Conservation (phyloP, 176 grass and related monocot genomes). For the Musa acuminata region DNA sequence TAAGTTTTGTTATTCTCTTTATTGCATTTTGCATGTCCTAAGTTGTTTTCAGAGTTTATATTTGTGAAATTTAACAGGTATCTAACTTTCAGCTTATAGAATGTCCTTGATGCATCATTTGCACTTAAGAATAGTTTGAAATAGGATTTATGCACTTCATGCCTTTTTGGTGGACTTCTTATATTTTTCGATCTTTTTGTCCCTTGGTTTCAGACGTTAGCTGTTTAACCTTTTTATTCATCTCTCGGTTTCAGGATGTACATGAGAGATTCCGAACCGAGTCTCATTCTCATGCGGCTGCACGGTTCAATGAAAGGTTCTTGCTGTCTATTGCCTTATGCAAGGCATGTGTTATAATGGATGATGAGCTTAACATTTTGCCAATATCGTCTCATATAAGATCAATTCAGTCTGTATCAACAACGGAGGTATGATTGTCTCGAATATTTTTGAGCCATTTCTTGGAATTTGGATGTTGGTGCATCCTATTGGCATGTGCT, state of each 20-base stretch:
- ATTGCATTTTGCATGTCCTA: background rate
- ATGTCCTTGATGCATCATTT: background rate
- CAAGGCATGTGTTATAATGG: constrained; percentile 92
- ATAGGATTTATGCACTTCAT: background rate
- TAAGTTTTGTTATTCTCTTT: background rate
- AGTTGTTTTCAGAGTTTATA: background rate
- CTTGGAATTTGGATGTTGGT: background rate
- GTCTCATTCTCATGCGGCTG: constrained; percentile 59
- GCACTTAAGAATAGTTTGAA: background rate
- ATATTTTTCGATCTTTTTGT: background rate
- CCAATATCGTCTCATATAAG: constrained; percentile 83
- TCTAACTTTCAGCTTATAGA: background rate
- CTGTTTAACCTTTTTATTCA: background rate
- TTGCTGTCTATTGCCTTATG: constrained; percentile 79
- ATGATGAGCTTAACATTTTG: constrained; percentile 92
- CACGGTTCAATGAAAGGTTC: constrained; percentile 89
- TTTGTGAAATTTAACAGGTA: background rate
- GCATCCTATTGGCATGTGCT: background rate
- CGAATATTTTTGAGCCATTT: background rate
- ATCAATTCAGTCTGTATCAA: constrained; percentile 43
- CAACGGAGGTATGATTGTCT: constrained; percentile 39
- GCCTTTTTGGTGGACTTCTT: background rate
- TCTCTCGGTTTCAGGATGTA: constrained; percentile 54
- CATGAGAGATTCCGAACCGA: constrained; percentile 96
- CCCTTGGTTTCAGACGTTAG: background rate